Evolutionary conservation across 441 rosid genomes (phyloP).

Genomic region (Viola pubescens): DNA sequence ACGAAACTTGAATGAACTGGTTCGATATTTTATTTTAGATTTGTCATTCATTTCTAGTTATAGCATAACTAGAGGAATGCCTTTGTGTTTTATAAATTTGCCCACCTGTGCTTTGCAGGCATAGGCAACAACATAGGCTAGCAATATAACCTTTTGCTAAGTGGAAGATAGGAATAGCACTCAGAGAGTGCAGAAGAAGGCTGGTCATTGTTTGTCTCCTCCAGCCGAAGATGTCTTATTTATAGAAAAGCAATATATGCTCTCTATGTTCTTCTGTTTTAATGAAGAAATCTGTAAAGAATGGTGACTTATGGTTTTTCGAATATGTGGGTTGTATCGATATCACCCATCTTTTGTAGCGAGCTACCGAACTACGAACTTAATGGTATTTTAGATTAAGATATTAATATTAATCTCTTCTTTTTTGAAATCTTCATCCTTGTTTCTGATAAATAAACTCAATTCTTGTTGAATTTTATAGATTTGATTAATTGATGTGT

Average conservation of each 20-base stretch:
- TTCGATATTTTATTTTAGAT: background rate
- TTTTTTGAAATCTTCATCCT: background rate
- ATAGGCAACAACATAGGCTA: background rate
- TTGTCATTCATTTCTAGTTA: background rate
- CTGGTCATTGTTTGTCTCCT: slow-evolving; percentile 22
- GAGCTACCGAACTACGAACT: background rate
- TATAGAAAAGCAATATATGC: slow-evolving; percentile 1
- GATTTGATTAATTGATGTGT: background rate
- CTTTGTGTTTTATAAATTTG: background rate
- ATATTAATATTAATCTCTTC: background rate
- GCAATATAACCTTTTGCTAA: background rate
- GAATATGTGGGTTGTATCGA: no score
- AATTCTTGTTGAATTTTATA: no score
- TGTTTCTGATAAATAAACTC: no score
- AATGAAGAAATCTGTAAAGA: no score
- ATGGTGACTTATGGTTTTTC: no score
- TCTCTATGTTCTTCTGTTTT: background rate
- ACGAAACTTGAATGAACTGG: background rate
- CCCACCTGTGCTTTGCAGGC: background rate
- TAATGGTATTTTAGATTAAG: background rate
- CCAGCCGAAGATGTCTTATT: slow-evolving; percentile 16
- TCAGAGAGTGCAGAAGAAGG: slow-evolving; percentile 6
- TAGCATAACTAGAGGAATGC: background rate
- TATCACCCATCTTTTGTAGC: no score
- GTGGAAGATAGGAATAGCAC: no score